Base-by-base conservation (phyloP, 768 basidiomycete genomes). In the Auricularia sp. region DNA sequence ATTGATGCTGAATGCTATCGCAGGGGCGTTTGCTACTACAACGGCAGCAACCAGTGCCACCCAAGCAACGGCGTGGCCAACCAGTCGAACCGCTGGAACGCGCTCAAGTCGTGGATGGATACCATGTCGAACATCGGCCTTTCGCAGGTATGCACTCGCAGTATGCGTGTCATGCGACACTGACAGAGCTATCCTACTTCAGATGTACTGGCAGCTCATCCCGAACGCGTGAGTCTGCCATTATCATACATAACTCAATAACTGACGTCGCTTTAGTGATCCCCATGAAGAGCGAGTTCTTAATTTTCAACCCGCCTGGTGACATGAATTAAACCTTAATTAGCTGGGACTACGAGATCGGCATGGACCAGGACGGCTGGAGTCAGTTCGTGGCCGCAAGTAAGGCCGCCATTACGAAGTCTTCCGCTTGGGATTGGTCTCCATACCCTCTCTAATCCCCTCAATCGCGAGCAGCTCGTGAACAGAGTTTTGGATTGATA, bases 121-220 rank as follows among this genome's bases (percentile, higher is more conserved):
- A 73, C 71, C 62, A 74, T 77, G 68, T 73, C 73, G 51, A 74
- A 70, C 36, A 74, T 74, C 21, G 75, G 75, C 63, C 71, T 79
- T 18, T 71, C 77, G 7, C 39, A 42, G 39, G 39, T 42, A 14
- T 14, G 39, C 29, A 0, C 29, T 29, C 29, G 2, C 29, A 29
- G 29, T 29, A 29, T 29, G 29, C 29, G 29, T 29, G 29, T 29
- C 29, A 29, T 42, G 39, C 0, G 7, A 42, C 39, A 8, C 39
- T 42, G 39, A 42, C 39, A 42, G 7, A 7, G 13, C 39, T 29
- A 29, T 29, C 29, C 29, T 29, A 29, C 0, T 42, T 7, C 77
- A 75, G 76, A 61, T 77, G n/a, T 77, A 77, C 66, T 77, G 77
- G 76, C 71, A 78, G 65, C 71, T 76, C 33, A 67, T 78, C 56